Evolutionary conservation across 805 yeast species (phyloP).

Genomic region (Candida nitratophila): DNA sequence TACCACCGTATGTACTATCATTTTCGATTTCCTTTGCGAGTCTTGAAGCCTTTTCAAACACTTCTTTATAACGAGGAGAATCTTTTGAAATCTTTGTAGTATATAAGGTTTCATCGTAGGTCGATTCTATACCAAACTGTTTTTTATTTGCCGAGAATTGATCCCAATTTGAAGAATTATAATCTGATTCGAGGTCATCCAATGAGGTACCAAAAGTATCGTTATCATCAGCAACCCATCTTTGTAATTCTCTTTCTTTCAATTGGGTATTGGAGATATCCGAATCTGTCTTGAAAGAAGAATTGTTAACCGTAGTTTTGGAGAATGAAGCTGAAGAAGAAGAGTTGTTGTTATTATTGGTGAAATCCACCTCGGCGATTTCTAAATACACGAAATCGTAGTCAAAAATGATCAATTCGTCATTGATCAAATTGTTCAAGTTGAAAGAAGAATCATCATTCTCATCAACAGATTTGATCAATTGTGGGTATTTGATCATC

Average conservation of each 20-base stretch:
- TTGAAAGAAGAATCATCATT: conserved; percentile 13
- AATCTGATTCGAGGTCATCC: conserved; percentile 33
- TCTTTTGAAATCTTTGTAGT: conserved; percentile 68
- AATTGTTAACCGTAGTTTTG: conserved; percentile 5
- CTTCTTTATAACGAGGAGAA: conserved; percentile 65
- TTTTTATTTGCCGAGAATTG: conserved; percentile 89
- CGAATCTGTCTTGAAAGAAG: conserved; percentile 67
- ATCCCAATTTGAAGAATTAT: conserved; percentile 52
- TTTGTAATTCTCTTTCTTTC: conserved; percentile 68
- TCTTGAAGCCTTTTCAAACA: conserved; percentile 63
- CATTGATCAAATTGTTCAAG: conserved; percentile 30
- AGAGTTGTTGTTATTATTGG: conserved; percentile 3
- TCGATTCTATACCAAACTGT: conserved; percentile 81
- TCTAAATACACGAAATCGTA: conserved; percentile 47
- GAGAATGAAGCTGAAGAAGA: too few species aligned
- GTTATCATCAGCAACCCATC: conserved; percentile 72
- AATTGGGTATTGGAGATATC: conserved; percentile 49
- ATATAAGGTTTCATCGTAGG: conserved; percentile 79
- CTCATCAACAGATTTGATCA: conserved; percentile 28
- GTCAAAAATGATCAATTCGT: conserved; percentile 35
- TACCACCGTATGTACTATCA: conserved; percentile 48
- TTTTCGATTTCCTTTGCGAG: conserved; percentile 81
- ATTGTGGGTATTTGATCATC: conserved; percentile 45
- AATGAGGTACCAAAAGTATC: conserved; percentile 6
- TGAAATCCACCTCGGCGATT: conserved; percentile 32